A percentile compares a stretch with the other conserved stretches of the same genome.
Evolutionary conservation across 805 yeast species (phyloP).

Genomic region (Ogataea pilisensis): DNA sequence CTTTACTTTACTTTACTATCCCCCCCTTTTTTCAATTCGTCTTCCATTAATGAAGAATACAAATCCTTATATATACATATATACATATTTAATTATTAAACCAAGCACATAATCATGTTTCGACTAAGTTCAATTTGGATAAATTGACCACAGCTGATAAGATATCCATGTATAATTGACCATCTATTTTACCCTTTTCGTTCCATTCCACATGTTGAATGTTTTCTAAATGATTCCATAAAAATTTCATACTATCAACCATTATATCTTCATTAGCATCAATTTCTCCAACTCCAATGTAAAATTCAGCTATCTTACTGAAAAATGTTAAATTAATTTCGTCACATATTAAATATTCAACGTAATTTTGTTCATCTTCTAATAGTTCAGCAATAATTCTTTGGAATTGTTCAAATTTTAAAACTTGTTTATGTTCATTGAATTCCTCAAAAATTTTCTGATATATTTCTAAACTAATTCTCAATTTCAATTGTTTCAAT

Average conservation of each 20-base stretch:
- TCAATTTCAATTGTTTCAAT: conserved; percentile 5
- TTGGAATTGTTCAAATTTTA: conserved; percentile 14
- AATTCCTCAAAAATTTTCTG: conserved; percentile 5
- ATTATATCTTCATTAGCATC: conserved; percentile 12
- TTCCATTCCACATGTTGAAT: conserved; percentile 8
- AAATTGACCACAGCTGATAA: conserved; percentile 6
- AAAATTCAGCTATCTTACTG: conserved; percentile 8
- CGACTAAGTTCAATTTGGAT: background rate
- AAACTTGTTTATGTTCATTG: conserved; percentile 1
- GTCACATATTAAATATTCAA: conserved; percentile 6
- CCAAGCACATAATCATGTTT: no score
- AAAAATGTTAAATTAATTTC: conserved; percentile 9
- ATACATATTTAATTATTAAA: no score
- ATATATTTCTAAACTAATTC: conserved; percentile 4
- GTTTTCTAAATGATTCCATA: conserved; percentile 10
- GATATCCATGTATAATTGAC: conserved; percentile 2
- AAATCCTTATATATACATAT: no score
- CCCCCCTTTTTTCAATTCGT: no score
- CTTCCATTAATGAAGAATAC: no score
- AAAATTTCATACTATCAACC: conserved; percentile 5
- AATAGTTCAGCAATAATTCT: conserved; percentile 6
- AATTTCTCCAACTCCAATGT: conserved; percentile 8
- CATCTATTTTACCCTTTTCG: conserved; percentile 4
- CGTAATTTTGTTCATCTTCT: conserved; percentile 3
- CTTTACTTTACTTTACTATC: no score